These are phyloP conservation scores for Aspergillus heteromorphus DNA, from an alignment of 495 filamentous ascomycete genomes.

Conservation along the genomic window DNA sequence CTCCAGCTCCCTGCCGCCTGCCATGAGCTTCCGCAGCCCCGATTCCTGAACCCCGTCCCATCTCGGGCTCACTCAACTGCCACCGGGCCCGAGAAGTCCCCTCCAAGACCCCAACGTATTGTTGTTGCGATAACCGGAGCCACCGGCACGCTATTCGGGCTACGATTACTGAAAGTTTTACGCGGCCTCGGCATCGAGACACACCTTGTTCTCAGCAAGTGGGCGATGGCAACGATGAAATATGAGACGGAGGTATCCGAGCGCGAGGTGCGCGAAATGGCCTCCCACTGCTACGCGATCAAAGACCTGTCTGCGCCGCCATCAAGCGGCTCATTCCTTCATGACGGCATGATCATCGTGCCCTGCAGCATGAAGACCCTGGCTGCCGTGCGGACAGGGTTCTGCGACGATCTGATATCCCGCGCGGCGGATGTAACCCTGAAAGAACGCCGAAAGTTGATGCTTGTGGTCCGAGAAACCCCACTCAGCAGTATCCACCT, in stretches of 20 bases:
- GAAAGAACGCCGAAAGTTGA: constrained; percentile 38
- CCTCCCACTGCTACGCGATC: constrained; percentile 32
- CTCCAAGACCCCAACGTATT: constrained; percentile 17
- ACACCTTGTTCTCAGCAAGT: constrained; percentile 39
- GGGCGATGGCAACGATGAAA: constrained; percentile 37
- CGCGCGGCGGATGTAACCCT: constrained; percentile 42
- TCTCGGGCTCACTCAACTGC: no score
- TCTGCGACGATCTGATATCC: constrained; percentile 40
- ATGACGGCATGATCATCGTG: constrained; percentile 37
- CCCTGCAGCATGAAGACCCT: constrained; percentile 41
- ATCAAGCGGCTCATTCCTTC: constrained; percentile 30
- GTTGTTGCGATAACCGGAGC: constrained; percentile 39
- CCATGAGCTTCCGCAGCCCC: no score
- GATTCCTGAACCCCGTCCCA: no score
- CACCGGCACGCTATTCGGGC: constrained; percentile 33
- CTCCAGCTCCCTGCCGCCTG: no score
- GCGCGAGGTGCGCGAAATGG: constrained; percentile 27
- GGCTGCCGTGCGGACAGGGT: constrained; percentile 24
- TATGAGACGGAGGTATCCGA: constrained; percentile 35
- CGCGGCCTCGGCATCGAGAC: constrained; percentile 36
- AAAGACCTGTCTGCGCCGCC: constrained; percentile 32
- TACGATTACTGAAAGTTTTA: constrained; percentile 29
- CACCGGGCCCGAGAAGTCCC: no score
- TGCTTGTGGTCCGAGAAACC: constrained; percentile 39
- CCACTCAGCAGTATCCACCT: constrained; percentile 43